Percentiles rank a stretch among this genome's conserved stretches.
Conservation (phyloP, 306 rosid species). For the Potentilla sterilis region DNA sequence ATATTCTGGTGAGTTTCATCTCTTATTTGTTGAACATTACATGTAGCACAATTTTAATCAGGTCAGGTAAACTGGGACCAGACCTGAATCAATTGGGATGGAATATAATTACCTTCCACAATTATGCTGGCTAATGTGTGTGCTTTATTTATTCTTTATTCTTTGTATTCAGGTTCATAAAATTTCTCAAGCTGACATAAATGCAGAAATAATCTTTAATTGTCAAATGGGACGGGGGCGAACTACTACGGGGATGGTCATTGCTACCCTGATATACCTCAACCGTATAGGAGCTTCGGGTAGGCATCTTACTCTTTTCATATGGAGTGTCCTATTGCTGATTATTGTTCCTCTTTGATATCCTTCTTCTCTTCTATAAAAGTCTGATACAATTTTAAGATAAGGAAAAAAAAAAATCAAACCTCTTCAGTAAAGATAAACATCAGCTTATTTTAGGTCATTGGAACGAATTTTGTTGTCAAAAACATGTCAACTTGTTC, state of each 20-base stretch:
- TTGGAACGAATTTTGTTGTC: not conserved
- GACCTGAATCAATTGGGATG: slow-evolving; percentile 11
- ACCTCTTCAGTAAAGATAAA: not conserved
- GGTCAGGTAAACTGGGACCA: slow-evolving; percentile 15
- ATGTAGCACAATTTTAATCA: slow-evolving; percentile 13
- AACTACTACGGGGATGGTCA: slow-evolving; percentile 94
- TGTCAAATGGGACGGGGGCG: slow-evolving; percentile 99
- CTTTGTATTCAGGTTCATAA: slow-evolving; percentile 65
- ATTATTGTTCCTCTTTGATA: not conserved
- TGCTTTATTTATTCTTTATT: slow-evolving; percentile 26
- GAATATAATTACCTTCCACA: slow-evolving; percentile 4
- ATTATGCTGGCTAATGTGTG: slow-evolving; percentile 7
- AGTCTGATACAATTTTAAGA: not conserved
- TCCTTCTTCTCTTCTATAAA: not conserved
- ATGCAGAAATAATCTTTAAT: slow-evolving; percentile 75
- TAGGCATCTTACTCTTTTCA: slow-evolving; percentile 28
- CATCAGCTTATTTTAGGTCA: not conserved
- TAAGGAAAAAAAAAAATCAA: not conserved
- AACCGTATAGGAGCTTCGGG: slow-evolving; percentile 84
- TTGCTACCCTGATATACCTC: slow-evolving; percentile 82
- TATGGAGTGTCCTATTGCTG: slow-evolving; percentile 5
- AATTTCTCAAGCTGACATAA: slow-evolving; percentile 72
- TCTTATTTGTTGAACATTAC: not conserved
- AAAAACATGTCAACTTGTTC: slow-evolving; percentile 3
- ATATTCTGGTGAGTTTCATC: slow-evolving; percentile 66